Conservation (phyloP, 2,329 filamentous ascomycete species). For the Botrytis sinoallii region DNA sequence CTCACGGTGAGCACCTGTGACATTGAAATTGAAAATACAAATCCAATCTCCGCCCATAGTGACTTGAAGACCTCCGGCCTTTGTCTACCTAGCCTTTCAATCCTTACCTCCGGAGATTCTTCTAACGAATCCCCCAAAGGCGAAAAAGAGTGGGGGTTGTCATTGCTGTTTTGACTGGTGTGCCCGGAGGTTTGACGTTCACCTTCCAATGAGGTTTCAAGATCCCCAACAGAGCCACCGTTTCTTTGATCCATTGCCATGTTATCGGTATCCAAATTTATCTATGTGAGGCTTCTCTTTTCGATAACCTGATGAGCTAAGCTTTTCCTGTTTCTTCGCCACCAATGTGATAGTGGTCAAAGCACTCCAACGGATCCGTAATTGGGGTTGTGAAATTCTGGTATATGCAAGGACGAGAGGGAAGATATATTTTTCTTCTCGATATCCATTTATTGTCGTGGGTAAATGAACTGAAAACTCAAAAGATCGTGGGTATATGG, state of each 20-base stretch:
- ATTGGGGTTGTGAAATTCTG: neutral
- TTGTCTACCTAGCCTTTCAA: slow-evolving; percentile 57
- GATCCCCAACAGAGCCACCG: neutral
- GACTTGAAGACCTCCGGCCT: slow-evolving; percentile 52
- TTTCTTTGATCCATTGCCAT: neutral
- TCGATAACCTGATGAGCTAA: neutral
- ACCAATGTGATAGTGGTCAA: slow-evolving; percentile 1
- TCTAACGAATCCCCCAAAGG: slow-evolving; percentile 22
- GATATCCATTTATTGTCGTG: slow-evolving; percentile 9
- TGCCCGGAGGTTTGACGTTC: neutral
- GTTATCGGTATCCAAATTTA: neutral
- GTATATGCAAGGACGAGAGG: neutral
- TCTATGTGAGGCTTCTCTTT: neutral
- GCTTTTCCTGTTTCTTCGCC: neutral
- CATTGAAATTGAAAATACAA: slow-evolving; percentile 58
- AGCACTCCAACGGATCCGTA: neutral
- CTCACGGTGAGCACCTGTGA: slow-evolving; percentile 55
- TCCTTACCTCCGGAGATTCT: slow-evolving; percentile 36
- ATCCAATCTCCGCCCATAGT: slow-evolving; percentile 53
- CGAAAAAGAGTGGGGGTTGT: neutral
- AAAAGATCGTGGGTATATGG: neutral
- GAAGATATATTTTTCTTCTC: neutral
- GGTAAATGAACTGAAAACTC: neutral
- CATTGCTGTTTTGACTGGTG: neutral
- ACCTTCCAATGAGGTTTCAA: neutral